Base-by-base conservation (phyloP, 139 green algal genomes). In the Coelastrella sp. region DNA sequence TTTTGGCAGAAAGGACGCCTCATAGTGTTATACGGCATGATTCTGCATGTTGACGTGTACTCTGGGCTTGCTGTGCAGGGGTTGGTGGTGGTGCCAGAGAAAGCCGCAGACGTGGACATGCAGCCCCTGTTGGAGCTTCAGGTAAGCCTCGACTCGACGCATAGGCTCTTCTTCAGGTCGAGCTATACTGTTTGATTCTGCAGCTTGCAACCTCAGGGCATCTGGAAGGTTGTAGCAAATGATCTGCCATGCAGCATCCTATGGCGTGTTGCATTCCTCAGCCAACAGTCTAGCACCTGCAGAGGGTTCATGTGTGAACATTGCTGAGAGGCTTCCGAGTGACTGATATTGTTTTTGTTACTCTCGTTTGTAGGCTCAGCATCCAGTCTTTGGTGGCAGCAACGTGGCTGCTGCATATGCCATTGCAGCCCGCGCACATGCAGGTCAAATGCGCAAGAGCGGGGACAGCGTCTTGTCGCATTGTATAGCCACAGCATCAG, bases 401-500 rank as follows among this genome's bases (percentile, higher is more conserved):
- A 69, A 48, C 25, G 82, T 87, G 21, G 23, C 40, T 50, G 57
- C 69, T 11, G 86, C 86, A 15, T 88, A 88, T 38, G 25, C 30
- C 1, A 13, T 88, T 19, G 86, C 86, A 43, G 63, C 77, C 37
- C 51, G 79, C 35, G 83, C 88, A 13, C 90, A 94, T 41, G 85
- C 90, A 17, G 90, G 91, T n/a, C 81, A 91, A 79, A 35, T 64
- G 66, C 84, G 87, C 25, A 89, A 83, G 73, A 83, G 51, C 15
- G 89, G 89, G 32, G 91, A 93, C 51, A 74, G 85, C 43, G 72
- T 90, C 19, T 86, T 95, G 48, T 8, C 72, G 25, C 91, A 94
- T 71, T 91, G 87, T 62, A 84, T 86, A 2, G 92, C 91, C 13
- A 92, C 89, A 23, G 93, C 94, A 0, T 50, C 73, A 34, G 92